These are phyloP conservation scores for Scheffersomyces coipomensis DNA, from an alignment of 805 yeast genomes.

Conservation along the genomic window DNA sequence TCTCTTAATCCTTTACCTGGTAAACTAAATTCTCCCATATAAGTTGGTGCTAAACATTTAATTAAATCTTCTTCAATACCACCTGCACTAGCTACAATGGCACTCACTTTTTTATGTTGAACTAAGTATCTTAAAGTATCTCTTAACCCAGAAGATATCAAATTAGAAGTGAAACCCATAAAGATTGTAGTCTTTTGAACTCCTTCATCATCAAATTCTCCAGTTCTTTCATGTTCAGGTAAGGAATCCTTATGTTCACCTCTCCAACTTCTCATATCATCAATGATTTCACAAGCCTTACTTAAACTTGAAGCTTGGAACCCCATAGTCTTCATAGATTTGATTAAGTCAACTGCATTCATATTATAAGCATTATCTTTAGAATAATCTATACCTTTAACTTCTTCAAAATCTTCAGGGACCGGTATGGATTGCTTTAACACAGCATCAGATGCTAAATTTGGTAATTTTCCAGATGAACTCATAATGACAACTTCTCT, in stretches of 20 bases:
- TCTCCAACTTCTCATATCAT: slow-evolving; percentile 91
- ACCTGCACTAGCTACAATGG: slow-evolving; percentile 96
- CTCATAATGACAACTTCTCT: too few relatives aligned
- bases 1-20: slow-evolving; percentile 83
- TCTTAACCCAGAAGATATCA: slow-evolving; percentile 92
- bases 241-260: slow-evolving; percentile 72
- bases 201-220: slow-evolving; percentile 76
- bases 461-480: slow-evolving; percentile 44
- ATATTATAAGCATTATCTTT: slow-evolving; percentile 72
- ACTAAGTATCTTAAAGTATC: slow-evolving; percentile 87
- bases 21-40: slow-evolving; percentile 84
- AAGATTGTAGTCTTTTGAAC: slow-evolving; percentile 86
- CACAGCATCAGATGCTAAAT: slow-evolving; percentile 86
- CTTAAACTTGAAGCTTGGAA: slow-evolving; percentile 90
- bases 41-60: slow-evolving; percentile 95
- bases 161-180: slow-evolving; percentile 94
- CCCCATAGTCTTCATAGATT: slow-evolving; percentile 92
- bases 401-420: slow-evolving; percentile 75
- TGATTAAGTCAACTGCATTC: slow-evolving; percentile 74
- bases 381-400: slow-evolving; percentile 88
- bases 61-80: slow-evolving; percentile 97
- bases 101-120: slow-evolving; percentile 91
- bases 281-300: slow-evolving; percentile 87
- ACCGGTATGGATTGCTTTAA: slow-evolving; percentile 82
- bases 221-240: slow-evolving; percentile 59